Conservation (phyloP, 2,329 filamentous ascomycete species). For the Aspergillus ochraceoroseus region DNA sequence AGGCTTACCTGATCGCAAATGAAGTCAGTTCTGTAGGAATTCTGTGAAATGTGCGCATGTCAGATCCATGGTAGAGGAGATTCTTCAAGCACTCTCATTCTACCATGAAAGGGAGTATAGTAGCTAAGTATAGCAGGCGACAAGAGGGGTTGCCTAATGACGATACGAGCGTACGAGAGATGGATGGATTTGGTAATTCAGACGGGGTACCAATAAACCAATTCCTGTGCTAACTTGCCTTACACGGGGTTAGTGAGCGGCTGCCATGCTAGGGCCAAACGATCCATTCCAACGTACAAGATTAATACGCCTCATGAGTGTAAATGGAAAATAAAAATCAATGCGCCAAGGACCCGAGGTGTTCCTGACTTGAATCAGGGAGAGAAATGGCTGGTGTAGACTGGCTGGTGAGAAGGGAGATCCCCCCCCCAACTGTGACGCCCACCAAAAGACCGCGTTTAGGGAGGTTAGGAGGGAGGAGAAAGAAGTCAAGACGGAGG, state of each 20-base stretch:
- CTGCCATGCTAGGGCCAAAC: conserved; percentile 11
- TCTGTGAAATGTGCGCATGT: too few species aligned
- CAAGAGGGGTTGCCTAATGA: conserved; percentile 8
- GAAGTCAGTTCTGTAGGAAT: too few species aligned
- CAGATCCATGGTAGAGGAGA: conserved; percentile 1
- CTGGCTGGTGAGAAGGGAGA: conserved; percentile 24
- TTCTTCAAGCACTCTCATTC: too few species aligned
- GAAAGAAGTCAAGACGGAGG: too few species aligned
- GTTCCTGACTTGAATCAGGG: conserved; percentile 24
- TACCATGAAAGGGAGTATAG: neutral
- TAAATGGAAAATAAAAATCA: conserved; percentile 10
- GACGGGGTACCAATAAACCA: neutral
- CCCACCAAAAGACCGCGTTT: conserved; percentile 21
- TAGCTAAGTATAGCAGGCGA: conserved; percentile 4
- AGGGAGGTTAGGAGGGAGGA: too few species aligned
- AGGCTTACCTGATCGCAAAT: conserved; percentile 12
- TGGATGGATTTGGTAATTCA: neutral
- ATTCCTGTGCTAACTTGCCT: conserved; percentile 14
- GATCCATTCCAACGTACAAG: conserved; percentile 11
- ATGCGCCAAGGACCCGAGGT: conserved; percentile 24
- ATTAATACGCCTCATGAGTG: neutral
- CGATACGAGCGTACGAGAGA: neutral
- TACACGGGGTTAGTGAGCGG: conserved; percentile 13
- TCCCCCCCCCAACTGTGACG: conserved; percentile 24
- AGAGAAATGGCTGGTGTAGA: conserved; percentile 23